Evolutionary conservation across 176 grass and related monocot genomes (phyloP).

Genomic region (Oryza glumipatula): DNA sequence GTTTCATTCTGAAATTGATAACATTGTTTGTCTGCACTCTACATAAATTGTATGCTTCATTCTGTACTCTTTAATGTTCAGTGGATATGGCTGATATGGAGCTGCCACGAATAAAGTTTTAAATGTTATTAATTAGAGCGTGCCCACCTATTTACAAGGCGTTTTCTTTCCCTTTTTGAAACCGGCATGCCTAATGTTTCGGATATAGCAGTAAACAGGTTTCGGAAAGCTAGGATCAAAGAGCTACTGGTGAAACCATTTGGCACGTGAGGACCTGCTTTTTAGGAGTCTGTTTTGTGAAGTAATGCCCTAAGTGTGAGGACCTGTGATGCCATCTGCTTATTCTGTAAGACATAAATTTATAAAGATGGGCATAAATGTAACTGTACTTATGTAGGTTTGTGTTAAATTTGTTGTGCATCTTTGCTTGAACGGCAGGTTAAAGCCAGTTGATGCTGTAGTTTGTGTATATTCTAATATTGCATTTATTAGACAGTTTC

Average conservation of each 20-base stretch:
- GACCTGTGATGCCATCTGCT: background rate
- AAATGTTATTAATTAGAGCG: background rate
- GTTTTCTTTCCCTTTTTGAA: background rate
- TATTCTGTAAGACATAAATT: conserved; percentile 1
- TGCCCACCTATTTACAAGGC: background rate
- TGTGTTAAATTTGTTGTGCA: conserved; percentile 6
- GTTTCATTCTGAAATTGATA: background rate
- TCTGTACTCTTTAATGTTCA: conserved; percentile 4
- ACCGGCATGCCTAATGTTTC: background rate
- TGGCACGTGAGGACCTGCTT: background rate
- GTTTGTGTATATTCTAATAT: background rate
- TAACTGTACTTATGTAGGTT: background rate
- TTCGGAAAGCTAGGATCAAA: background rate
- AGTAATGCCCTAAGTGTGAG: background rate
- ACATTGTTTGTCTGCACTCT: background rate
- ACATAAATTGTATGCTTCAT: background rate
- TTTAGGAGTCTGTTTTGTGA: background rate
- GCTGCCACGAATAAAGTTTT: background rate
- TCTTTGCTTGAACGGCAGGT: background rate
- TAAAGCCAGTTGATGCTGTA: background rate
- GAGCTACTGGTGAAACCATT: background rate
- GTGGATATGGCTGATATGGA: background rate
- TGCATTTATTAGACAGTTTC: background rate
- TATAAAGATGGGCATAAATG: background rate
- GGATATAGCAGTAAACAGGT: background rate